These are phyloP conservation scores for Sapria himalayana DNA, from an alignment of 345 rosid species.

Conservation along the genomic window DNA sequence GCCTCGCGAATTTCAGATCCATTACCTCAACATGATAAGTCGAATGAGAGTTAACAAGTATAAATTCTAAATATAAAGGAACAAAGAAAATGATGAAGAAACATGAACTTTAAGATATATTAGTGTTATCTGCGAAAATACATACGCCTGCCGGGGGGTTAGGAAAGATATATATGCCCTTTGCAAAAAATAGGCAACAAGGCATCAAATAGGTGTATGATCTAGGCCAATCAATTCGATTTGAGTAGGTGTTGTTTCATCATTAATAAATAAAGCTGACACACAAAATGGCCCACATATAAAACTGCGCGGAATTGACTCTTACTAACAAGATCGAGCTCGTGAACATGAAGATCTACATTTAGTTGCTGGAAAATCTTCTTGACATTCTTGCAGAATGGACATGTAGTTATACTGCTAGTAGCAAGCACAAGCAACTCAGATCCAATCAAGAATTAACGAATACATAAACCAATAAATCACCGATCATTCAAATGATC, in stretches of 20 bases:
- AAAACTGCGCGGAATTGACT: neutral
- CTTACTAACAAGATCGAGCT: constrained; percentile 18
- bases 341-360: constrained; percentile 13
- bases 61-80: neutral
- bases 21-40: constrained; percentile 11
- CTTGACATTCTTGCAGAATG: constrained; percentile 17
- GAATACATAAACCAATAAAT: too few relatives aligned
- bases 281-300: too few relatives aligned
- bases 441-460: neutral
- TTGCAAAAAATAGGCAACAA: too few relatives aligned
- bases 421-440: neutral
- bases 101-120: too few relatives aligned
- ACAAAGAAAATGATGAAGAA: neutral
- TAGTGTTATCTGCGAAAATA: too few relatives aligned
- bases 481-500: too few relatives aligned
- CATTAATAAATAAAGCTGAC: too few relatives aligned
- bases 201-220: neutral
- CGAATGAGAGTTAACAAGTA: too few relatives aligned
- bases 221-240: neutral
- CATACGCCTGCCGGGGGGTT: too few relatives aligned
- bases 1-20: constrained; percentile 17
- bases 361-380: constrained; percentile 15
- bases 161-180: too few relatives aligned
- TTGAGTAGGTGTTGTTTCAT: too few relatives aligned
- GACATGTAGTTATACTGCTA: constrained; percentile 18